A percentile compares a stretch with the other conserved stretches of the same genome.
These are phyloP conservation scores for Lepraria neglecta DNA, from an alignment of 495 filamentous ascomycete species.

Conservation along the genomic window DNA sequence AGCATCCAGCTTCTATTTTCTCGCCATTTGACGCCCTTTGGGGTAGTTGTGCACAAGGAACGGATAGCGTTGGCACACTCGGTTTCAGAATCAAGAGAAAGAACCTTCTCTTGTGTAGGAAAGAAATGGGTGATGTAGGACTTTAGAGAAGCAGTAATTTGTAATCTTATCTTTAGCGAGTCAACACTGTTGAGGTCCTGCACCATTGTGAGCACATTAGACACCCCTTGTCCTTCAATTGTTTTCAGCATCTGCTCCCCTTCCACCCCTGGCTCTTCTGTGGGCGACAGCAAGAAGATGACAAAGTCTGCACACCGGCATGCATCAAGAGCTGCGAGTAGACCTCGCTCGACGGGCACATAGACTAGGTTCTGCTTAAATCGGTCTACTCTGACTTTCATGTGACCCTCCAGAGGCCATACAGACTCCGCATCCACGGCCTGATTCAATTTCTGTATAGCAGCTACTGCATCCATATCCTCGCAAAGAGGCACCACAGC, in stretches of 20 bases:
- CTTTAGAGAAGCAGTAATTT: conserved; percentile 72
- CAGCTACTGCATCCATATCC: conserved; percentile 57
- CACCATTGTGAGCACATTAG: conserved; percentile 72
- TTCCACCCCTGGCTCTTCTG: conserved; percentile 72
- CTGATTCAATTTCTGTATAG: conserved; percentile 62
- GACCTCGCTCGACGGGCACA: conserved; percentile 60
- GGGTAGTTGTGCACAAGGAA: conserved; percentile 79
- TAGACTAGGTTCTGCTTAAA: conserved; percentile 93
- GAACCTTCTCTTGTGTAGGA: conserved; percentile 78
- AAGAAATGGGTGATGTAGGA: conserved; percentile 92
- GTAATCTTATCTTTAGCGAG: conserved; percentile 65
- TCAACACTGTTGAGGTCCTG: conserved; percentile 73
- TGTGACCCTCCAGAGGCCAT: conserved; percentile 50
- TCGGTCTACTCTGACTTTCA: conserved; percentile 67
- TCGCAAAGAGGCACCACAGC: conserved; percentile 78
- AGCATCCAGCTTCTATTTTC: conserved; percentile 94
- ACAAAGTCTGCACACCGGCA: conserved; percentile 87
- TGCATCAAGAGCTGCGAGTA: conserved; percentile 73
- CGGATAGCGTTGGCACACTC: conserved; percentile 86
- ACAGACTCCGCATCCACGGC: conserved; percentile 72
- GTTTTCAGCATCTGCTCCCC: conserved; percentile 77
- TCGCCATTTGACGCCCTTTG: conserved; percentile 88
- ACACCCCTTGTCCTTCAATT: conserved; percentile 89
- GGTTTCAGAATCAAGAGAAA: conserved; percentile 75
- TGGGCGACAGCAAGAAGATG: conserved; percentile 70